phyloP scores from a whole-genome alignment of 768 basidiomycete genomes.

The Aureoboletus auriporus region DNA sequence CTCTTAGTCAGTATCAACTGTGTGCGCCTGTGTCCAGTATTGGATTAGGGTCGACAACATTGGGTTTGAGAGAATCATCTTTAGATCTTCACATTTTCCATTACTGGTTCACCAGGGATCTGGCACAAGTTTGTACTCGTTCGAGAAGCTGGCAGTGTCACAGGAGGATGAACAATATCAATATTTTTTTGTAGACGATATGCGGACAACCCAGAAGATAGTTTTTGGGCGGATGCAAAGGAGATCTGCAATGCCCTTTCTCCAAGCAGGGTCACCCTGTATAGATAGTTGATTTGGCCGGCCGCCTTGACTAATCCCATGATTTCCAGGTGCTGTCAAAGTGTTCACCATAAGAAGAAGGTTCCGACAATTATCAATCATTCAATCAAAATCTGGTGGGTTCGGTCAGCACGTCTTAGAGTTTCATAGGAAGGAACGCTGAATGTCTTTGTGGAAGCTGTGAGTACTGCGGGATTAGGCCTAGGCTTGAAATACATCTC shows the following conservation, averaged over 20 bases:
- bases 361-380: slow-evolving; percentile 65
- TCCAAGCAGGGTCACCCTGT: slow-evolving; percentile 58
- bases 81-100: slow-evolving; percentile 74
- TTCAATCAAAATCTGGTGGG: slow-evolving; percentile 54
- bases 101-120: slow-evolving; percentile 50
- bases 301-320: not conserved
- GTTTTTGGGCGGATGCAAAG: slow-evolving; percentile 69
- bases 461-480: slow-evolving; percentile 26
- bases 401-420: slow-evolving; percentile 52
- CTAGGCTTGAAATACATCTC: no score
- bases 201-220: slow-evolving; percentile 48
- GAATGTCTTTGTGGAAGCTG: slow-evolving; percentile 56
- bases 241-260: slow-evolving; percentile 54
- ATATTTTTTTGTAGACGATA: slow-evolving; percentile 61
- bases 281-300: slow-evolving; percentile 52
- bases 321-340: slow-evolving; percentile 54
- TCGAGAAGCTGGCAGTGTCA: slow-evolving; percentile 76
- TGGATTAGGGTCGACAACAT: no score
- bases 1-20: no score
- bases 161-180: slow-evolving; percentile 74
- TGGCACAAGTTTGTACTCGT: slow-evolving; percentile 84
- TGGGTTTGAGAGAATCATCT: slow-evolving; percentile 78
- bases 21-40: no score
- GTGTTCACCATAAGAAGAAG: slow-evolving; percentile 64
- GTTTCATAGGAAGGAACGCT: slow-evolving; percentile 53